phyloP scores from a whole-genome alignment of 345 rosid species.

The Salix purpurea region DNA sequence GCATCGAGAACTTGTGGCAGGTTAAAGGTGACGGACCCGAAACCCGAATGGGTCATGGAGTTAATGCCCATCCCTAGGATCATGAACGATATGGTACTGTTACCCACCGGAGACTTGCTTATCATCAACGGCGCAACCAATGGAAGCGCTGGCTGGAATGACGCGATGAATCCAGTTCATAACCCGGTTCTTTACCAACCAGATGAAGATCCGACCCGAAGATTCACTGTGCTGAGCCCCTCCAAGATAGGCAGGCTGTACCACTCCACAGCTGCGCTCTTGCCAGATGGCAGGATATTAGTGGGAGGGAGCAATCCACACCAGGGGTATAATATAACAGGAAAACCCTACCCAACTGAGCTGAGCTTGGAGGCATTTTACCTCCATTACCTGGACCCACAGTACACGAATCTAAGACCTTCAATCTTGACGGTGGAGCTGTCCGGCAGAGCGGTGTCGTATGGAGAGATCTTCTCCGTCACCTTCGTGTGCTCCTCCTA shows the following conservation, averaged over 20 bases:
- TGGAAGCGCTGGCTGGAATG: slow-evolving; percentile 88
- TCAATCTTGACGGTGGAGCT: slow-evolving; percentile 53
- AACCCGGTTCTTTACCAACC: slow-evolving; percentile 32
- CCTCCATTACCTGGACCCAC: slow-evolving; percentile 57
- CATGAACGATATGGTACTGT: slow-evolving; percentile 63
- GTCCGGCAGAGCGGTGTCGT: slow-evolving; percentile 33
- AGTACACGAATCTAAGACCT: slow-evolving; percentile 41
- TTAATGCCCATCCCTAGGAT: slow-evolving; percentile 74
- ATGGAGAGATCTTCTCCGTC: slow-evolving; percentile 35
- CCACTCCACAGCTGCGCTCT: slow-evolving; percentile 62
- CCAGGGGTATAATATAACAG: slow-evolving; percentile 57
- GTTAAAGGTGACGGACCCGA: slow-evolving; percentile 53
- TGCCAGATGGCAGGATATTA: slow-evolving; percentile 72
- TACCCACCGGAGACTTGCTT: slow-evolving; percentile 58
- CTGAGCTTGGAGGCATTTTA: slow-evolving; percentile 72
- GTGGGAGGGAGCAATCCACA: slow-evolving; percentile 93
- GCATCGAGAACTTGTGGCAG: slow-evolving; percentile 72
- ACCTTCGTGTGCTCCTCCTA: slow-evolving; percentile 41
- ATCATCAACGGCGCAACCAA: slow-evolving; percentile 67
- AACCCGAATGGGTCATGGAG: slow-evolving; percentile 71
- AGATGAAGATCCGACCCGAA: slow-evolving; percentile 20
- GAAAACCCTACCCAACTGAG: slow-evolving; percentile 59
- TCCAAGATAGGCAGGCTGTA: slow-evolving; percentile 61
- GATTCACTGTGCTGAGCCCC: slow-evolving; percentile 54
- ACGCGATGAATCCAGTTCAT: slow-evolving; percentile 30